These are phyloP conservation scores for Prunus yedoensis DNA, from an alignment of 331 rosid species.

Conservation along the genomic window DNA sequence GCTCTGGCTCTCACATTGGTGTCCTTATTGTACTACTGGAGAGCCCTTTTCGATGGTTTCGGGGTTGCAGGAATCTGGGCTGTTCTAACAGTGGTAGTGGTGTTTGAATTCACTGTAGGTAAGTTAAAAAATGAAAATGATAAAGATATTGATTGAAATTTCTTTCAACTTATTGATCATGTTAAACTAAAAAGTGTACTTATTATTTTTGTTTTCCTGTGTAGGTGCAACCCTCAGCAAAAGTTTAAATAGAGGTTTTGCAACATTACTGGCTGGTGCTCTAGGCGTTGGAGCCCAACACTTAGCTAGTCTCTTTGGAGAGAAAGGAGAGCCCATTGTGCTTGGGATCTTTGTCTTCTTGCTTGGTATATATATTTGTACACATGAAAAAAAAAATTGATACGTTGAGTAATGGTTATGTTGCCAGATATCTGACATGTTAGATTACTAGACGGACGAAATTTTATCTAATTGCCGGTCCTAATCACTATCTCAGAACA, in stretches of 20 bases:
- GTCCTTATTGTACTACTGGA: constrained; percentile 68
- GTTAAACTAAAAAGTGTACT: background rate
- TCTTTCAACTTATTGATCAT: constrained; percentile 10
- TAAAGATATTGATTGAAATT: background rate
- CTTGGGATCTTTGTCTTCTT: constrained; percentile 74
- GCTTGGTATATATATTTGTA: constrained; percentile 43
- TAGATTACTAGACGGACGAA: too few species aligned
- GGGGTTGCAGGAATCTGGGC: constrained; percentile 89
- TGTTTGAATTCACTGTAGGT: constrained; percentile 90
- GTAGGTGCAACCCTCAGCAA: constrained; percentile 83
- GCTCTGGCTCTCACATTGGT: constrained; percentile 87
- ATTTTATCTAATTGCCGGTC: background rate
- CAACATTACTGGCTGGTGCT: constrained; percentile 76
- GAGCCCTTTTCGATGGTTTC: constrained; percentile 72
- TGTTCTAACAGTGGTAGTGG: constrained; percentile 79
- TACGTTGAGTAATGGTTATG: background rate
- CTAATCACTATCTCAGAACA: background rate
- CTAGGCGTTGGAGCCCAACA: constrained; percentile 78
- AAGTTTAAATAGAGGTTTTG: constrained; percentile 78
- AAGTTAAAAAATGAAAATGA: constrained; percentile 10
- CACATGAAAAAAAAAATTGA: background rate
- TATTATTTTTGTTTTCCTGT: background rate
- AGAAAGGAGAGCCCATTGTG: constrained; percentile 61
- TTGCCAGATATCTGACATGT: background rate
- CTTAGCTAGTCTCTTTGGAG: constrained; percentile 60